These are phyloP conservation scores for Saturnispora saitoi DNA, from an alignment of 805 yeast genomes.

Conservation along the genomic window DNA sequence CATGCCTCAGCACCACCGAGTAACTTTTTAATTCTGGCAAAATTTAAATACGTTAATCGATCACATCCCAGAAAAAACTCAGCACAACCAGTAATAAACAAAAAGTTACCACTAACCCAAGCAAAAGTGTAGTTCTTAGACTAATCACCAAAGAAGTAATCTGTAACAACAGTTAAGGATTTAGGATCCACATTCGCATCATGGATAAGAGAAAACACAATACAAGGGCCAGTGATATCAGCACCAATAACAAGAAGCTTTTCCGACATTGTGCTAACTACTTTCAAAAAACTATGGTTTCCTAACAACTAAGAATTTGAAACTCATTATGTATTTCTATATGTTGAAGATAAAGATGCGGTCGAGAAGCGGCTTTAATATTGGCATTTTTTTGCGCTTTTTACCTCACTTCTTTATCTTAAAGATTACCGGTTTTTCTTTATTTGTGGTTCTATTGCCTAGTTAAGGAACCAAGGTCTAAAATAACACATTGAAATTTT, in stretches of 20 bases:
- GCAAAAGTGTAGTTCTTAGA: slow-evolving; percentile 70
- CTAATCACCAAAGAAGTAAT: slow-evolving; percentile 69
- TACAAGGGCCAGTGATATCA: slow-evolving; percentile 61
- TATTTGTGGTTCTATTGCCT: too few species aligned
- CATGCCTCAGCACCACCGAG: slow-evolving; percentile 39
- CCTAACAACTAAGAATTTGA: neutral
- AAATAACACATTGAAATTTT: neutral
- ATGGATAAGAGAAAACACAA: slow-evolving; percentile 41
- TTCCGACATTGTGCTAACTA: neutral
- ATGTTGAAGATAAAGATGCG: too few species aligned
- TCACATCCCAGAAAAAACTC: slow-evolving; percentile 41
- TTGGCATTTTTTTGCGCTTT: too few species aligned
- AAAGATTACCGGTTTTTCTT: too few species aligned
- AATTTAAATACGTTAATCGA: slow-evolving; percentile 44
- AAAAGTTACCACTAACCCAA: slow-evolving; percentile 64
- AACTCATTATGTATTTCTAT: too few species aligned
- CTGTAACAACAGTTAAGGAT: slow-evolving; percentile 50
- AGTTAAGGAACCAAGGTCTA: too few species aligned
- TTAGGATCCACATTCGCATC: slow-evolving; percentile 30
- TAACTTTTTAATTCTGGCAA: slow-evolving; percentile 32
- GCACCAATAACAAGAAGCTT: slow-evolving; percentile 34
- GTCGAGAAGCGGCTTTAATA: neutral
- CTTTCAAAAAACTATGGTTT: neutral
- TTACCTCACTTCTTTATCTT: too few species aligned
- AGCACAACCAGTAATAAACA: slow-evolving; percentile 52